Base-by-base conservation (phyloP, 371 early-diverging fungal genomes). In the Mucor piriformis region DNA sequence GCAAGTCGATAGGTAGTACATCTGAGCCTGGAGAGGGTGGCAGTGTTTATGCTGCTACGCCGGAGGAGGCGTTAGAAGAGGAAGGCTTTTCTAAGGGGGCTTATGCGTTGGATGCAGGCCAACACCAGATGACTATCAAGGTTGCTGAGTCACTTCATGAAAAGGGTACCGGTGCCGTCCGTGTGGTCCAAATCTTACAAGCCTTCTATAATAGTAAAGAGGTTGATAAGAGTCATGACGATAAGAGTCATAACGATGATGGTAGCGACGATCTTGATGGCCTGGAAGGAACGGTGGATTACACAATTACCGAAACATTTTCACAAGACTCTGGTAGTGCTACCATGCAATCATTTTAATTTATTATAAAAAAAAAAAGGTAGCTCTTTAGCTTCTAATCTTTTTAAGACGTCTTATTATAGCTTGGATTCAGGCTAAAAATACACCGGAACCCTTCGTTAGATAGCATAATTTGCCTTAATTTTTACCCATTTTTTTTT, bases 51-150 rank as follows among this genome's bases (percentile, higher is more conserved):
- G 29, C 8, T 29, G 8, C 29, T 8, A 29, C 29, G 1, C 29
- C 29, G 4, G 29, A 29, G 8, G 29, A 29, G 8, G 29, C 29
- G 6, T 29, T 29, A 8, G 29, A 29, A 6, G 29, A 29, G 4
- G 29, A 29, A 29, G 6, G 29, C 8, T 29, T 29, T 29, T 29
- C 29, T 6, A 29, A 29, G 29, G 29, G 6, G 8, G 29, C 6
- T 6, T 29, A 29, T 29, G 6, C 8, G 8, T 29, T 29, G 29
- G 60, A 48, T 16, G 54, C 54, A 20, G 71, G 75, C 44, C 18
- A 46, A n/a, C 71, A 74, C 49, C 63, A 68, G 25, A 70, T 74
- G 44, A 63, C 67, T 2, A 61, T 74, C 59, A 71, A 67, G 33
- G 65, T 64, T 34, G 60, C 66, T 50, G 58, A 67, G 32, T 57